A percentile compares a stretch with the other conserved stretches of the same genome.
Conservation (phyloP, 495 filamentous ascomycete genomes). For the Amniculicola lignicola region DNA sequence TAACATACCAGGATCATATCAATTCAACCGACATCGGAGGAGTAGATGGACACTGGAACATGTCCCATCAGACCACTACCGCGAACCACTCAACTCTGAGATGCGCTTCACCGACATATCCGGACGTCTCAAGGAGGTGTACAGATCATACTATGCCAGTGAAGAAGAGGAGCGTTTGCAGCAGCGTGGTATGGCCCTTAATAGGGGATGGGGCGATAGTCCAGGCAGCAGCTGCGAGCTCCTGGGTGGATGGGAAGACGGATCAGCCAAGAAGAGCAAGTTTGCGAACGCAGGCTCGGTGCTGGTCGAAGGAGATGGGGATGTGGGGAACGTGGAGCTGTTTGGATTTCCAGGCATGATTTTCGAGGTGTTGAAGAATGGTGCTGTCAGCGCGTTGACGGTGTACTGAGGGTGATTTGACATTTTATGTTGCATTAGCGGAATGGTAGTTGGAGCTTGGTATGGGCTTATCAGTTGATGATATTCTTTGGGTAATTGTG, state of each 20-base stretch:
- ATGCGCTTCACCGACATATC: slow-evolving; percentile 70
- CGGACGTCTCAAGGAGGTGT: slow-evolving; percentile 62
- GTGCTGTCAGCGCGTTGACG: slow-evolving; percentile 82
- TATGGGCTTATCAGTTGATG: too few species aligned
- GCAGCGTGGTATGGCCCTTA: slow-evolving; percentile 80
- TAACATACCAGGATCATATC: slow-evolving; percentile 92
- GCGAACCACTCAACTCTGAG: slow-evolving; percentile 62
- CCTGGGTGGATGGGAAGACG: slow-evolving; percentile 91
- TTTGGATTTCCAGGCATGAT: slow-evolving; percentile 92
- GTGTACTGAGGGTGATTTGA: too few species aligned
- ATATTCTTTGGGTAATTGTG: too few species aligned
- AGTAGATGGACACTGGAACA: slow-evolving; percentile 80
- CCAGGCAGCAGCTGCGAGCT: slow-evolving; percentile 88
- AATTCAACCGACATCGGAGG: slow-evolving; percentile 90
- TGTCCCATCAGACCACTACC: slow-evolving; percentile 31
- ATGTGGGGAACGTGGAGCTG: slow-evolving; percentile 73
- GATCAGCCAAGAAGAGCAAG: slow-evolving; percentile 74
- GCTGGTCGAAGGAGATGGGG: slow-evolving; percentile 43
- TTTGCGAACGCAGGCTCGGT: slow-evolving; percentile 27
- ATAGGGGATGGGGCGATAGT: slow-evolving; percentile 86
- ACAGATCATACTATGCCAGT: slow-evolving; percentile 62
- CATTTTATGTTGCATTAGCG: too few species aligned
- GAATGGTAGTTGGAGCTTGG: background rate
- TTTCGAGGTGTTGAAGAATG: slow-evolving; percentile 95
- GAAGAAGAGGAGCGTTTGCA: slow-evolving; percentile 59